A percentile compares a stretch with the other conserved stretches of the same genome.
Conservation (phyloP, 2,329 filamentous ascomycete species). For the Cercospora canescens region DNA sequence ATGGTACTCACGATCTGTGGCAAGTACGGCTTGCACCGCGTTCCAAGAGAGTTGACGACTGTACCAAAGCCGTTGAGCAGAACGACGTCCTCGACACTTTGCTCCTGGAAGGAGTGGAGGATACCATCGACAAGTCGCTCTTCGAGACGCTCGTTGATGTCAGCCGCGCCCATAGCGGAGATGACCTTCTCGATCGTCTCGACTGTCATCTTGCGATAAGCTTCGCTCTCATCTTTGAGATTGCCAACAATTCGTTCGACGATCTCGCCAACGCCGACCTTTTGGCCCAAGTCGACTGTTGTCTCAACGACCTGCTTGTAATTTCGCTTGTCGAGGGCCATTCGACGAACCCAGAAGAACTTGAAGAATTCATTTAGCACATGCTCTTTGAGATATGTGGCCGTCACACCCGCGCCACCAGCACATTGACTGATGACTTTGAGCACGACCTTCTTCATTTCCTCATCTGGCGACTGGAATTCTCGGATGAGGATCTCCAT, state of each 20-base stretch:
- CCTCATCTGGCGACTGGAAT: conserved; percentile 94
- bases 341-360: conserved; percentile 95
- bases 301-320: conserved; percentile 98
- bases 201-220: conserved; percentile 98
- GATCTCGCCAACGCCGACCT: conserved; percentile 96
- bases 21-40: conserved; percentile 91
- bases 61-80: conserved; percentile 98
- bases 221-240: conserved; percentile 95
- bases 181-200: conserved; percentile 98
- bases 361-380: conserved; percentile 97
- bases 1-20: conserved; percentile 97
- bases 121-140: conserved; percentile 95
- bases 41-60: conserved; percentile 91
- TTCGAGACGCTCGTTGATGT: conserved; percentile 89
- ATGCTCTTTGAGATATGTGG: conserved; percentile 91
- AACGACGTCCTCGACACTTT: conserved; percentile 92
- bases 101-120: conserved; percentile 94
- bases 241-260: conserved; percentile 91
- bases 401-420: conserved; percentile 90
- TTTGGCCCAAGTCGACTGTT: conserved; percentile 93
- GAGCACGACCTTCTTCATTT: conserved; percentile 99
- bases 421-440: conserved; percentile 97
- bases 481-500: conserved; percentile 98
- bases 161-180: conserved; percentile 86
- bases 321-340: conserved; percentile 96